Evolutionary conservation across 106 monocot species (phyloP).

Genomic region (Hemerocallis citrina): DNA sequence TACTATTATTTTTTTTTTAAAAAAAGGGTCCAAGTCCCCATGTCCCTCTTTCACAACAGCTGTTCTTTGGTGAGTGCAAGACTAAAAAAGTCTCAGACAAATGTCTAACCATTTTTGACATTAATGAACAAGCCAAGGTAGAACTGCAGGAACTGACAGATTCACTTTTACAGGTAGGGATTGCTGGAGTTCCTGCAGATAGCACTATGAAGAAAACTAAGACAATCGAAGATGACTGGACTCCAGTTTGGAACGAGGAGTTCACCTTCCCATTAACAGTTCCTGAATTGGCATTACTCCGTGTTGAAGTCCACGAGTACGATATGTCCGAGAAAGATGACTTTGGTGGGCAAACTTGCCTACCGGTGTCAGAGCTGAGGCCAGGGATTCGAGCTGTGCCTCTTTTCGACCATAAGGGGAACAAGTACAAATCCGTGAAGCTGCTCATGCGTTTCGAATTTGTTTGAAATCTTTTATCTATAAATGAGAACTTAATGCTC

Average conservation of each 20-base stretch:
- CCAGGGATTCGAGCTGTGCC: conserved; percentile 44
- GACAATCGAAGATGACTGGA: conserved; percentile 41
- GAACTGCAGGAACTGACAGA: background rate
- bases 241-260: conserved; percentile 45
- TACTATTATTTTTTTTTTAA: too few relatives aligned
- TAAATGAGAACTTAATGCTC: too few relatives aligned
- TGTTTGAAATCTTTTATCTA: too few relatives aligned
- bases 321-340: conserved; percentile 51
- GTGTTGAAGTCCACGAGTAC: conserved; percentile 46
- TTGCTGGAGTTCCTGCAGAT: conserved; percentile 42
- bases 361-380: conserved; percentile 39
- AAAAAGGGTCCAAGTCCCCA: too few relatives aligned
- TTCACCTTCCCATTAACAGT: conserved; percentile 34
- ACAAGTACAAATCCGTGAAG: conserved; percentile 22
- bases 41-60: too few relatives aligned
- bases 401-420: conserved; percentile 33
- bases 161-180: conserved; percentile 36
- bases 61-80: too few relatives aligned
- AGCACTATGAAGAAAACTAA: conserved; percentile 46
- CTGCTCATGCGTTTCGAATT: conserved; percentile 41
- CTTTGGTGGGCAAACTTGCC: conserved; percentile 47
- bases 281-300: conserved; percentile 44
- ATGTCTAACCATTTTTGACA: too few relatives aligned
- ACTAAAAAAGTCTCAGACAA: too few relatives aligned
- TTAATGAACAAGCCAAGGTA: background rate